Conservation (phyloP, 495 filamentous ascomycete species). For the Penicillium samsonianum region DNA sequence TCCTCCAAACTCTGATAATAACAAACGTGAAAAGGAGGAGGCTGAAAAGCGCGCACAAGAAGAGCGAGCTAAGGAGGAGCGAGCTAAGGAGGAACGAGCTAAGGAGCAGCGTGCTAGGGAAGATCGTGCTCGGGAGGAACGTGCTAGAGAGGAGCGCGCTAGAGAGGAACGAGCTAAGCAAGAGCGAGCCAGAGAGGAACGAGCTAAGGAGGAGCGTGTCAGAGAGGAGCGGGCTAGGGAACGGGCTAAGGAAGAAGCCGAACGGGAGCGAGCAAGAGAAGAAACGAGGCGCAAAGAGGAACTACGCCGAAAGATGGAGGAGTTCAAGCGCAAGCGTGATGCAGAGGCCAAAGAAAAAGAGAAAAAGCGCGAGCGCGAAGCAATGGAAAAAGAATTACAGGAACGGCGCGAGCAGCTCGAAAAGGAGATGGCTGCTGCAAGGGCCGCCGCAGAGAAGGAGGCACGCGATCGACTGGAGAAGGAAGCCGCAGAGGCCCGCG, state of each 20-base stretch:
- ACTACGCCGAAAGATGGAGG: constrained; percentile 61
- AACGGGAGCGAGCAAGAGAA: constrained; percentile 72
- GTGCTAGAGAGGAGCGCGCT: constrained; percentile 1
- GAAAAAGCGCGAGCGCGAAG: constrained; percentile 49
- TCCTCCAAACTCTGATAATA: constrained; percentile 25
- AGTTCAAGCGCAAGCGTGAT: constrained; percentile 53
- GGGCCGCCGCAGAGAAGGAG: constrained; percentile 48
- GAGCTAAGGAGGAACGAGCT: background rate
- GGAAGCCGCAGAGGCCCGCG: constrained; percentile 37
- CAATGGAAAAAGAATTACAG: constrained; percentile 51
- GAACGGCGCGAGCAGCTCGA: constrained; percentile 52
- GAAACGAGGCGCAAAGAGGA: constrained; percentile 59
- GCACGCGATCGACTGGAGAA: constrained; percentile 45
- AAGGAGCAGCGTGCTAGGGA: background rate
- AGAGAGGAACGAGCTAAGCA: constrained; percentile 19
- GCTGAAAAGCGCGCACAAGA: constrained; percentile 8
- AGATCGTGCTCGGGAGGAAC: background rate
- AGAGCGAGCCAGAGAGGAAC: constrained; percentile 12
- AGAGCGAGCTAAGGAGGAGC: background rate
- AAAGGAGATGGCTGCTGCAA: constrained; percentile 48
- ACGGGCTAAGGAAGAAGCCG: constrained; percentile 43
- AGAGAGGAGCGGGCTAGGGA: constrained; percentile 21
- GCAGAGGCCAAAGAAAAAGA: constrained; percentile 48
- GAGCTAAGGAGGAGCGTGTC: constrained; percentile 11
- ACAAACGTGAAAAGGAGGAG: constrained; percentile 18